These are phyloP conservation scores for Aspergillus ustus DNA, from an alignment of 2,329 filamentous ascomycete species.

Conservation along the genomic window DNA sequence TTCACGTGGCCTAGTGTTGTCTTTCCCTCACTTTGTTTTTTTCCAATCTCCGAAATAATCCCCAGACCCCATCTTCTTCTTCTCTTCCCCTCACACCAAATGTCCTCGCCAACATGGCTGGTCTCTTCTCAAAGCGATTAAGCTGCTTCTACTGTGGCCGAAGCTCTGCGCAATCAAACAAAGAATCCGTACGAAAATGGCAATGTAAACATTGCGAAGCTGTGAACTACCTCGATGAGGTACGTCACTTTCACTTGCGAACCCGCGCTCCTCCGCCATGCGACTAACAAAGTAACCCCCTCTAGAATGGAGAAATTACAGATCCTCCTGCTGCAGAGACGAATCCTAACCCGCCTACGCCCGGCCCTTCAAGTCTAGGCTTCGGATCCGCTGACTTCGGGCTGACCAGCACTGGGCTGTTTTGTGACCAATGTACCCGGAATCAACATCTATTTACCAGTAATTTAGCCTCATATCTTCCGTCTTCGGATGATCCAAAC, in stretches of 20 bases:
- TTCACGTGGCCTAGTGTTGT: slow-evolving; percentile 34
- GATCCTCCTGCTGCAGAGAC: slow-evolving; percentile 75
- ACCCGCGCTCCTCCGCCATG: slow-evolving; percentile 19
- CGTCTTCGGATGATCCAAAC: slow-evolving; percentile 66
- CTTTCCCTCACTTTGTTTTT: slow-evolving; percentile 30
- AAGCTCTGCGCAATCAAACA: slow-evolving; percentile 64
- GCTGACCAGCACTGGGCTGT: slow-evolving; percentile 49
- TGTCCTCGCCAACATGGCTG: slow-evolving; percentile 40
- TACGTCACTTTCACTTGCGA: slow-evolving; percentile 47
- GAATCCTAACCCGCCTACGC: slow-evolving; percentile 40
- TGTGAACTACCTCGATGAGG: slow-evolving; percentile 86
- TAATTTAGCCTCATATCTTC: slow-evolving; percentile 79
- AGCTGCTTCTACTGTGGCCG: slow-evolving; percentile 84
- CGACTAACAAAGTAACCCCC: slow-evolving; percentile 24
- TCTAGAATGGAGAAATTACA: slow-evolving; percentile 81
- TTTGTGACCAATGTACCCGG: slow-evolving; percentile 80
- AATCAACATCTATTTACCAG: slow-evolving; percentile 84
- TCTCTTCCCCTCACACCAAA: slow-evolving; percentile 7
- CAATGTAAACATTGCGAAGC: slow-evolving; percentile 80
- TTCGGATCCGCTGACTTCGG: slow-evolving; percentile 34
- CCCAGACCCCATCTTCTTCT: background rate
- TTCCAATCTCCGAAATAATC: slow-evolving; percentile 25
- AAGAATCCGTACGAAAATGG: slow-evolving; percentile 67
- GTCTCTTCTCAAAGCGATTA: slow-evolving; percentile 54
- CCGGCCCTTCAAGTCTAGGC: slow-evolving; percentile 53